Base-by-base conservation (phyloP, 2,329 filamentous ascomycete genomes). In the Phyllosticta citriasiana region DNA sequence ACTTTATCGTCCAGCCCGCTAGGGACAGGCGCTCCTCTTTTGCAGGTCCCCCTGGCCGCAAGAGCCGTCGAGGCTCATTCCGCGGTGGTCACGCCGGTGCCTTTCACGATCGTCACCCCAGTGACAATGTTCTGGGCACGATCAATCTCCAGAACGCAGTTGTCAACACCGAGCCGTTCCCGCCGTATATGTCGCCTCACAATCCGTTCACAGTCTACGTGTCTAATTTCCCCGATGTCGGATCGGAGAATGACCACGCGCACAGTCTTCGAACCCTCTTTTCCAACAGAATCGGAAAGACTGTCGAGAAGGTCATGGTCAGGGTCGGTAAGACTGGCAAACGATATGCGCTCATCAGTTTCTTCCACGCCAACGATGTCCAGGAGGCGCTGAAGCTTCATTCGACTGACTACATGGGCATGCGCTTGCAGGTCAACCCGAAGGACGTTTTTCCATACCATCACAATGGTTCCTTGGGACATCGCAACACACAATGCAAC, bases 141-240 rank as follows among this genome's bases (percentile, higher is more conserved):
- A 19, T 27, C 27, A 30, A 53, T 7, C 33, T 40, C 12, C 50
- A 53, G 14, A n/a, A n/a, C 14, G 19, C 19, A 4, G 14, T 19
- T 12, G 26, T 47, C 10, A 54, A 26, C 27, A 61, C 12, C 1
- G 59, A 61, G 30, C 59, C 59, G 1, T 61, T 61, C 27, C 59
- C 59, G 22, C 19, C 54, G 8, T 61, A 57, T 54, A 26, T 12
- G 12, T 47, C 40, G n/a, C 7, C 3, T 3, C 40, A 27, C n/a
- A 16, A 57, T 4, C 35, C 22, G 3, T 19, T 9, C 22, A 40
- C 47, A 10, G 54, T 61, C 2, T 61, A 55, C 40, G 59, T 61
- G 5, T 22, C 56, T 50, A 57, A 53, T 14, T 26, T 61, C 25
- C 33, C 52, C 9, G 26, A 56, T 9, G 9, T 19, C 2, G 19